These are phyloP conservation scores for Fomitopsis palustris DNA, from an alignment of 1,284 basidiomycete genomes.

Conservation along the genomic window DNA sequence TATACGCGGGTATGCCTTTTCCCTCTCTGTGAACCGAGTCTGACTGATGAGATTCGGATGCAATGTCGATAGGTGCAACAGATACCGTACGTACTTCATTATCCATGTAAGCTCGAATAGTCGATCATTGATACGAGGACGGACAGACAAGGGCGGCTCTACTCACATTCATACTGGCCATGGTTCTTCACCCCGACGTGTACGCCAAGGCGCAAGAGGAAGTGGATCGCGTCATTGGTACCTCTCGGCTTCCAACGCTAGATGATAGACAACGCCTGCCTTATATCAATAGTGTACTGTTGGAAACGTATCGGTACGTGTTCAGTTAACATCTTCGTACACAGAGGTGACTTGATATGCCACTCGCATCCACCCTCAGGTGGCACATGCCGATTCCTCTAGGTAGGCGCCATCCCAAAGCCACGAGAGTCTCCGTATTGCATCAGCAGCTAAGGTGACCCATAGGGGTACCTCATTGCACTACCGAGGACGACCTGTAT, in stretches of 20 bases:
- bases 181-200: background rate
- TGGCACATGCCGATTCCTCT: too few relatives aligned
- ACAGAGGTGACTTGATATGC: background rate
- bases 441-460: background rate
- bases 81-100: too few relatives aligned
- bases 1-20: too few relatives aligned
- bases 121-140: background rate
- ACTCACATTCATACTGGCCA: background rate
- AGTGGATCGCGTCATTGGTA: background rate
- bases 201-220: too few relatives aligned
- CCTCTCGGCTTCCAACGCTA: background rate
- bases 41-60: too few relatives aligned
- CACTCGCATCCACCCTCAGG: too few relatives aligned
- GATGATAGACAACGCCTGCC: background rate
- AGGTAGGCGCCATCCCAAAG: too few relatives aligned
- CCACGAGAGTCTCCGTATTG: too few relatives aligned
- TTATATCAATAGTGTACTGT: background rate
- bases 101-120: too few relatives aligned
- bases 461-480: background rate
- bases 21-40: too few relatives aligned
- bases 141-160: background rate
- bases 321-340: too few relatives aligned
- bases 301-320: background rate
- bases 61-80: too few relatives aligned
- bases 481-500: background rate